Evolutionary conservation across 345 rosid species (phyloP), one percentile per base, ranked within the genome.

Genomic region (Anacardium occidentale): DNA sequence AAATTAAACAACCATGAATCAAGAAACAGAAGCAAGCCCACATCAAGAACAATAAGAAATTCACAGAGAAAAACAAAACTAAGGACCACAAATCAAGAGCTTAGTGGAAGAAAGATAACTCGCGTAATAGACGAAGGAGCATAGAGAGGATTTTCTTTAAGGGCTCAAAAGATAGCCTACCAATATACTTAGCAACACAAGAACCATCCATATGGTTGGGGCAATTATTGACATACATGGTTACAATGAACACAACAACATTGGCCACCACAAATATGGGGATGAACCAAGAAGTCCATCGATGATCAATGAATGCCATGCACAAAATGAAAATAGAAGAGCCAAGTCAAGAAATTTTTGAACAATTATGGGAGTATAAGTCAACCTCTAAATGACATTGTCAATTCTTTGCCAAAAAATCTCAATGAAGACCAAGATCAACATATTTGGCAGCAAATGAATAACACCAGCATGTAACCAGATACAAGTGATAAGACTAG

Each of bases 261-360:
- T 91, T 93, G 9, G 85, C 97, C 54, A 86, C 87, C 18, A 96
- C 92, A 74, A 93, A 83, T 79, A 81, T 70, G 4, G 97, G 98
- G 69, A 96, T 83, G 62, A 96, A 78, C 99, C 99, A 96, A 5
- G 97, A 89, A 15, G 91, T 91, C 99, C 99, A 93, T 47, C 83
- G 86, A 51, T 79, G 79, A 15, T 88, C 88, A 29, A 70, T 65
- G 14, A 78, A 78, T 3, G n/a, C n/a, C n/a, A n/a, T n/a, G n/a
- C n/a, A n/a, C n/a, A n/a, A n/a, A n/a, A n/a, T n/a, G n/a, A n/a
- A n/a, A n/a, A n/a, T n/a, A n/a, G n/a, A n/a, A n/a, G n/a, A n/a
- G n/a, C n/a, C n/a, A n/a, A n/a, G n/a, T n/a, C n/a, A n/a, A n/a
- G n/a, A n/a, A n/a, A n/a, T n/a, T n/a, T n/a, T n/a, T n/a, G n/a